Evolutionary conservation across 2,329 filamentous ascomycete genomes (phyloP), one percentile per base, ranked within the genome.

Genomic region (Cordyceps javanica): DNA sequence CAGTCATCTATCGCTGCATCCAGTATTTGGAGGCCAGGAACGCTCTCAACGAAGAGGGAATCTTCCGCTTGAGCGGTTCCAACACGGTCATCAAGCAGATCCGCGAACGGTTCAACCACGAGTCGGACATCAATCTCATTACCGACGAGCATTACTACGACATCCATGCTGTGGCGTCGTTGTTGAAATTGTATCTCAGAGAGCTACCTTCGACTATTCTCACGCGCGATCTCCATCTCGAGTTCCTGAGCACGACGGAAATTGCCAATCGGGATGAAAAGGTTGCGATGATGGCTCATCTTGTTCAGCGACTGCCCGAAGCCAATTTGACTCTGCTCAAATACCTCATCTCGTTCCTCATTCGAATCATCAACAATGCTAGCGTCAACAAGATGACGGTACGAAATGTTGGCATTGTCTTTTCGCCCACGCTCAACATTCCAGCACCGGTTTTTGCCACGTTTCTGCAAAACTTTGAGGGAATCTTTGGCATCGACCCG

Each of bases 361-460:
- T 96, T 68, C 88, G 89, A 67, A 93, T 99, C 65, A 91, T 97
- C 68, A 91, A 94, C 72, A 91, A 97, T 65, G 80, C 91, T 7
- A 87, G 90, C 65, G 78, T 88, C 61, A 99, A 99, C 77, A 97
- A 97, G 79, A 99, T 99, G 94, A 97, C 90, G 11, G 90, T 97
- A 55, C 87, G 93, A 63, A 99, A 99, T 68, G 90, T 99, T 56
- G 93, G 94, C 62, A 97, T 99, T 65, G 93, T 99, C 58, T 99
- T 99, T 72, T 96, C 94, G 16, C 94, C 94, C 0, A 97, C 94
- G 0, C 81, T 99, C 55, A 97, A 97, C 70, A 96, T 99, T 44
- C 93, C 94, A 0, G 91, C 91, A 0, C 92, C 93, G 0, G 88
- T 99, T 11, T 97, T 99, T 70, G 91, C 92, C 3, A 82, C 95